These are phyloP conservation scores for Neurospora sublineolata DNA, from an alignment of 495 filamentous ascomycete genomes.

Conservation along the genomic window DNA sequence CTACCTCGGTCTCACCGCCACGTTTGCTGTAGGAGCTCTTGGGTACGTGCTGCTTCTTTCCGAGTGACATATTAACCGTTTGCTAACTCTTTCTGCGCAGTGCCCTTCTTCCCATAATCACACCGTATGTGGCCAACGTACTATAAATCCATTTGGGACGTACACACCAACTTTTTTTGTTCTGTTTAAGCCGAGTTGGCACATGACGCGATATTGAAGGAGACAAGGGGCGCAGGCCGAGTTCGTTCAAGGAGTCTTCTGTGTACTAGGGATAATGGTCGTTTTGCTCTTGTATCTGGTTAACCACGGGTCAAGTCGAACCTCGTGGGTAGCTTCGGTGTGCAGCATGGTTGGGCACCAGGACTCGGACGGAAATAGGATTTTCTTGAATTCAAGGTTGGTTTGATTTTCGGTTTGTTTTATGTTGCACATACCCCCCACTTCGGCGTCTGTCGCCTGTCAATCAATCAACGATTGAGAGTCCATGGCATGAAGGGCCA, in stretches of 20 bases:
- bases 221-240: background rate
- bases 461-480: constrained; percentile 1
- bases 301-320: background rate
- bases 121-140: constrained; percentile 43
- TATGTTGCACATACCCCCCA: constrained; percentile 15
- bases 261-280: background rate
- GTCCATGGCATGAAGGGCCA: background rate
- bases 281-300: background rate
- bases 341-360: background rate
- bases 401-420: constrained; percentile 10
- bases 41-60: constrained; percentile 52
- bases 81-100: constrained; percentile 14
- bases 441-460: constrained; percentile 5
- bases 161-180: background rate
- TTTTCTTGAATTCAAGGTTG: constrained; percentile 1
- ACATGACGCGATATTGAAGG: background rate
- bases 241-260: background rate
- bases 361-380: background rate
- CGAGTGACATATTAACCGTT: background rate
- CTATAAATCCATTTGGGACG: constrained; percentile 16
- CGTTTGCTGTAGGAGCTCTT: constrained; percentile 52
- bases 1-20: constrained; percentile 70
- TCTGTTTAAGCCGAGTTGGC: background rate
- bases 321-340: background rate
- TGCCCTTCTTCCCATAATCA: constrained; percentile 33